phyloP scores from a whole-genome alignment of 2,329 filamentous ascomycete genomes.

The Juglanconis sp. region DNA sequence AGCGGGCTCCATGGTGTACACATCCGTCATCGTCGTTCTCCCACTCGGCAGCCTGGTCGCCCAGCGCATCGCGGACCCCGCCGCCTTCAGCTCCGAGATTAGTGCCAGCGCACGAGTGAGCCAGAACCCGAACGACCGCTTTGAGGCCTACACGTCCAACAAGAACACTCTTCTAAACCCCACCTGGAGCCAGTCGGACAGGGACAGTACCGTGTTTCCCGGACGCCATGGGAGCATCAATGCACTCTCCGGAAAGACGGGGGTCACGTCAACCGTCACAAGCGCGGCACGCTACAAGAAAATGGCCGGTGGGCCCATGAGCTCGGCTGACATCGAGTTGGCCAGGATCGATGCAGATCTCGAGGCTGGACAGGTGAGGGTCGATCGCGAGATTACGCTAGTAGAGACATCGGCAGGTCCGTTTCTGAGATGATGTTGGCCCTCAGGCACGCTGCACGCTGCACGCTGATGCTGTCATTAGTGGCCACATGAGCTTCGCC shows the following conservation, averaged over 20 bases:
- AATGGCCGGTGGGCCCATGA: slow-evolving; percentile 21
- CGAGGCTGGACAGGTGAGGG: slow-evolving; percentile 24
- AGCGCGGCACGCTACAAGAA: slow-evolving; percentile 21
- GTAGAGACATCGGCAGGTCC: background rate
- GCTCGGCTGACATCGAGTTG: slow-evolving; percentile 32
- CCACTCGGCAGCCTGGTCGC: slow-evolving; percentile 52
- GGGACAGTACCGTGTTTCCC: slow-evolving; percentile 13
- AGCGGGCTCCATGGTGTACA: slow-evolving; percentile 45
- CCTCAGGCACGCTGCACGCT: background rate
- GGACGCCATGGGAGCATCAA: slow-evolving; percentile 5
- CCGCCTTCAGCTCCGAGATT: slow-evolving; percentile 21
- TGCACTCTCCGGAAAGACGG: slow-evolving; percentile 22
- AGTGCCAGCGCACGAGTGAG: slow-evolving; percentile 9
- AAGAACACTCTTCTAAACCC: slow-evolving; percentile 12
- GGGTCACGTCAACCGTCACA: slow-evolving; percentile 10
- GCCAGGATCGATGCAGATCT: slow-evolving; percentile 24
- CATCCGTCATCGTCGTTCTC: slow-evolving; percentile 48
- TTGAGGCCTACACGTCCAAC: slow-evolving; percentile 10
- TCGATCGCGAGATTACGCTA: slow-evolving; percentile 30
- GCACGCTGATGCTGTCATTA: background rate
- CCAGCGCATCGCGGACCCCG: slow-evolving; percentile 37
- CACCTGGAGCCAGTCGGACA: slow-evolving; percentile 13
- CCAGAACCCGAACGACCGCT: slow-evolving; percentile 21
- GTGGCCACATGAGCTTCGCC: background rate
- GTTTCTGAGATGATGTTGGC: background rate